phyloP scores from a whole-genome alignment of 2,329 filamentous ascomycete species.

The Epichloe scottii region DNA sequence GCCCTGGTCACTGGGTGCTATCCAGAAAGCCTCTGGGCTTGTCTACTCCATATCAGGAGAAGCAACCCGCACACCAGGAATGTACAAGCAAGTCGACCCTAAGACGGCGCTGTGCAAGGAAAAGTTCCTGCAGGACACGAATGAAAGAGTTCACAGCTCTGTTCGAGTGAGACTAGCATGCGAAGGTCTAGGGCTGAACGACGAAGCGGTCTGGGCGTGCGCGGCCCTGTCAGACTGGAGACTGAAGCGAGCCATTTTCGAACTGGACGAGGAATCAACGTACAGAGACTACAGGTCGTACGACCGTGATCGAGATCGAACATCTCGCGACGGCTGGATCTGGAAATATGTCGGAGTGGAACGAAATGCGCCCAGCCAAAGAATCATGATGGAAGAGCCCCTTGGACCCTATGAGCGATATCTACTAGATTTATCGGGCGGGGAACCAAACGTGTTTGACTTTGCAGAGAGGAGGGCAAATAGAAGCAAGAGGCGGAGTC shows the following conservation, averaged over 20 bases:
- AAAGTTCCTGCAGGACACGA: slow-evolving; percentile 36
- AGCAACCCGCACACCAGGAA: slow-evolving; percentile 32
- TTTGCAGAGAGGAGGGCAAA: slow-evolving; percentile 22
- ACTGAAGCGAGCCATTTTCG: slow-evolving; percentile 20
- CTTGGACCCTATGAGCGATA: slow-evolving; percentile 40
- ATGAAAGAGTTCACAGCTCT: slow-evolving; percentile 42
- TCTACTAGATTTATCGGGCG: slow-evolving; percentile 31
- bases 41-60: slow-evolving; percentile 33
- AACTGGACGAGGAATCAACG: not conserved
- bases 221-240: slow-evolving; percentile 33
- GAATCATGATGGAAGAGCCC: slow-evolving; percentile 38
- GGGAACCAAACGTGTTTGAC: slow-evolving; percentile 29
- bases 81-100: slow-evolving; percentile 33
- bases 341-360: slow-evolving; percentile 41
- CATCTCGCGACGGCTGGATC: slow-evolving; percentile 29
- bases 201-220: slow-evolving; percentile 33
- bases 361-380: slow-evolving; percentile 24
- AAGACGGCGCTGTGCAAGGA: slow-evolving; percentile 22
- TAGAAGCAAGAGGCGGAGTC: slow-evolving; percentile 8
- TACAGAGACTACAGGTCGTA: slow-evolving; percentile 12
- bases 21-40: slow-evolving; percentile 25
- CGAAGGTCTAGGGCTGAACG: slow-evolving; percentile 36
- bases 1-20: slow-evolving; percentile 35
- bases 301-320: slow-evolving; percentile 10
- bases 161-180: slow-evolving; percentile 40